A percentile compares a stretch with the other conserved stretches of the same genome.
These are phyloP conservation scores for Onygenales sp. DNA, from an alignment of 2,329 filamentous ascomycete species.

Conservation along the genomic window DNA sequence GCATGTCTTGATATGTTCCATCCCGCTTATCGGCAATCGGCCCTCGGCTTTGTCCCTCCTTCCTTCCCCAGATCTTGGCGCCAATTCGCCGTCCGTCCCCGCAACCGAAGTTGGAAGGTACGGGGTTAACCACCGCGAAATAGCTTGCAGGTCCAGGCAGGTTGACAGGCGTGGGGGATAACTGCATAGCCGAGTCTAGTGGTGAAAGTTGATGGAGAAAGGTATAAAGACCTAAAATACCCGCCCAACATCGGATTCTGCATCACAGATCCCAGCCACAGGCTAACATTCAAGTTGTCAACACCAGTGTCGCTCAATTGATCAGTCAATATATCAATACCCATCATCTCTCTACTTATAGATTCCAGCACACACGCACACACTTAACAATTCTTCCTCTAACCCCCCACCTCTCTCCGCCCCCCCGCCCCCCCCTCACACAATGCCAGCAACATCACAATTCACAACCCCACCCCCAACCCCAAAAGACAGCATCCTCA, in stretches of 20 bases:
- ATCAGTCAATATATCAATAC: not conserved
- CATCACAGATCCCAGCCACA: too few relatives aligned
- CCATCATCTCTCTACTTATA: not conserved
- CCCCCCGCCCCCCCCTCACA: not conserved
- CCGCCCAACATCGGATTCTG: too few relatives aligned
- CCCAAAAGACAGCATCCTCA: slow-evolving; percentile 23
- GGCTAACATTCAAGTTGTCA: too few relatives aligned
- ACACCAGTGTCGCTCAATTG: too few relatives aligned
- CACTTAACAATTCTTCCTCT: not conserved
- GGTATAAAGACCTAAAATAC: too few relatives aligned
- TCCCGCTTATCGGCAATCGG: not conserved
- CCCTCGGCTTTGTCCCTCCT: not conserved
- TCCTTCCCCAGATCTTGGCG: not conserved
- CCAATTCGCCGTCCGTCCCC: not conserved
- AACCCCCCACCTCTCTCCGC: not conserved
- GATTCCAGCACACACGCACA: too few relatives aligned
- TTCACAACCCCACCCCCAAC: slow-evolving; percentile 23
- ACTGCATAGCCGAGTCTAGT: too few relatives aligned
- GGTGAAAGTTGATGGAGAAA: too few relatives aligned
- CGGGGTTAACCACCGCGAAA: too few relatives aligned
- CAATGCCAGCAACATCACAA: slow-evolving; percentile 9
- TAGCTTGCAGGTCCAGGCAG: too few relatives aligned
- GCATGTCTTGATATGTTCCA: not conserved
- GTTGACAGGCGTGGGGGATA: too few relatives aligned
- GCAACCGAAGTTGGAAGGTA: not conserved